These are phyloP conservation scores for Candida qinlingensis DNA, from an alignment of 805 yeast genomes.

Conservation along the genomic window DNA sequence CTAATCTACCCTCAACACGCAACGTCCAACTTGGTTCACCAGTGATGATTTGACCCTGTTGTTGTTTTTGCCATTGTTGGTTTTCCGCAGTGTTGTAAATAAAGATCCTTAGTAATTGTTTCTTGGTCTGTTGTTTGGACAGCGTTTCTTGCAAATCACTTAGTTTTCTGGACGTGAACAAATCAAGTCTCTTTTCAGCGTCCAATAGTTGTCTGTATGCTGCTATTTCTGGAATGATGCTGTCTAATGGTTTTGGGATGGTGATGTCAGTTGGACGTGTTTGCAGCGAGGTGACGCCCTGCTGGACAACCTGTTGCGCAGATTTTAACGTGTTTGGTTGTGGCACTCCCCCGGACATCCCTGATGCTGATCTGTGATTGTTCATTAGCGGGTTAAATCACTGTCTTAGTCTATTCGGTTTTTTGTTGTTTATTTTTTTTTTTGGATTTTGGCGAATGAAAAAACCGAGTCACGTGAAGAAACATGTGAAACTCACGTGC, in stretches of 20 bases:
- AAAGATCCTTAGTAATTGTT: slow-evolving; percentile 68
- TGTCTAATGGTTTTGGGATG: slow-evolving; percentile 41
- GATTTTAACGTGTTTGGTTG: slow-evolving; percentile 1
- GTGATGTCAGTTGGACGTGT: slow-evolving; percentile 48
- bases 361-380: background rate
- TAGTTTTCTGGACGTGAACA: slow-evolving; percentile 75
- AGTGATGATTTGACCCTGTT: slow-evolving; percentile 32
- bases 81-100: slow-evolving; percentile 77
- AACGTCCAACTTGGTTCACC: slow-evolving; percentile 71
- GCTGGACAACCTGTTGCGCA: slow-evolving; percentile 18
- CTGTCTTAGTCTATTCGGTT: background rate
- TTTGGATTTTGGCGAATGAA: background rate
- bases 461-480: background rate
- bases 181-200: slow-evolving; percentile 79
- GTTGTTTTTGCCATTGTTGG: slow-evolving; percentile 95
- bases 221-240: slow-evolving; percentile 62
- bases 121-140: slow-evolving; percentile 38
- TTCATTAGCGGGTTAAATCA: background rate
- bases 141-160: slow-evolving; percentile 76
- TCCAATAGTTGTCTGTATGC: slow-evolving; percentile 66
- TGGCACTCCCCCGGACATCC: background rate
- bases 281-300: slow-evolving; percentile 17
- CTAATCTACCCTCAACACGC: slow-evolving; percentile 79
- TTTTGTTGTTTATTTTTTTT: background rate
- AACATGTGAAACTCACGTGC: background rate